Evolutionary conservation across 257 asterid genomes (phyloP), one percentile per base, ranked within the genome.

Genomic region (Ehretia macrophylla): DNA sequence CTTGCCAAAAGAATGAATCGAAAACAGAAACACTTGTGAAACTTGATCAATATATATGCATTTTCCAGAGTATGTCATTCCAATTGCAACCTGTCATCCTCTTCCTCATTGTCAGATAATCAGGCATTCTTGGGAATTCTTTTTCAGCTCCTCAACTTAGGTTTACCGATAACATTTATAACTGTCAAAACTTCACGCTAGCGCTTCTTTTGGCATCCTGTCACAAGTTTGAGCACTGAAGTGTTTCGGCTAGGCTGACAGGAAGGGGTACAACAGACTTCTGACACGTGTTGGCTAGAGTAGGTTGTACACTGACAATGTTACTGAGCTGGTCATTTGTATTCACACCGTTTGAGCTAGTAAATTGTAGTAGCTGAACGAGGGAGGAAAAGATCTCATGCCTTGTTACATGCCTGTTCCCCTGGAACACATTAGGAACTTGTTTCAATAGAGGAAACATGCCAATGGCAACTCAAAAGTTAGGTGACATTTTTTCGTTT

Each of bases 381-480:
- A 91, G 95, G 17, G 90, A 81, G 0, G 95, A 79, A 54, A 91
- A 91, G 4, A 88, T 75, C 72, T 88, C 93, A 11, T 82, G 95
- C 13, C 98, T 92, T 11, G 84, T 74, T 2, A 82, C 85, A 32
- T 35, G 63, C 37, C 65, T 53, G 35, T 66, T 67, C 45, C 77
- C 98, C 96, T 90, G 89, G 50, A 72, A 60, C 1, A 45, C 19
- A 51, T 23, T 51, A 56, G 37, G 38, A 42, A 55, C 8, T 35
- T 16, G 14, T 45, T 73, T 68, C 21, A 60, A 32, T 47, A 56
- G 19, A 35, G 39, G n/a, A 11, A 65, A 32, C 51, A 59, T 39
- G 44, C 63, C 38, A 56, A 39, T 21, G 52, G 61, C 52, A 18
- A 20, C 40, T 38, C 32, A 10, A 65, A 71, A 60, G n/a, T 8